phyloP scores from a whole-genome alignment of 768 basidiomycete species.

The Lactarius quietus region DNA sequence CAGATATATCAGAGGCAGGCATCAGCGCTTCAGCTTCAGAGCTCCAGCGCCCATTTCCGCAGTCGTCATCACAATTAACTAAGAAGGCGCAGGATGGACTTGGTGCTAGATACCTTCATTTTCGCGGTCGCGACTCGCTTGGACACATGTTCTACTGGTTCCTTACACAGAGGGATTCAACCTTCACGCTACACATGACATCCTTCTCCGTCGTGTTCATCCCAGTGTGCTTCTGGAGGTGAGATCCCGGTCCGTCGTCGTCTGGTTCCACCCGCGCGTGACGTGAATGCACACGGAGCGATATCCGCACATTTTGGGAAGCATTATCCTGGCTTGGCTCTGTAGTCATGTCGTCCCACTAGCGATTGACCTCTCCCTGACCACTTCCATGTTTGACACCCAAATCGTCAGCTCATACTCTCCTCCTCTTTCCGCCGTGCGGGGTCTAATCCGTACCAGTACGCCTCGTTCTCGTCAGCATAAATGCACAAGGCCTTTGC shows the following conservation, averaged over 20 bases:
- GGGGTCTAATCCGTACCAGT: slow-evolving; percentile 41
- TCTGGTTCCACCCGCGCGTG: neutral
- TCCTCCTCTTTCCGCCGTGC: neutral
- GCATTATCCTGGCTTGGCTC: slow-evolving; percentile 60
- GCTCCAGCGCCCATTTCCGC: neutral
- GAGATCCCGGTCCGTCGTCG: too few relatives aligned
- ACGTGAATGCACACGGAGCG: slow-evolving; percentile 47
- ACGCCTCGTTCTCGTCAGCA: slow-evolving; percentile 63
- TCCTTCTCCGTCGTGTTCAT: too few relatives aligned
- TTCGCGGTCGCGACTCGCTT: slow-evolving; percentile 48
- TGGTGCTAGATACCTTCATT: slow-evolving; percentile 48
- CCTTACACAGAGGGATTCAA: slow-evolving; percentile 96
- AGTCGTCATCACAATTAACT: neutral
- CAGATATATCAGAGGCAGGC: neutral
- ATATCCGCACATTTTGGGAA: slow-evolving; percentile 89
- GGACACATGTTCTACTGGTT: slow-evolving; percentile 68
- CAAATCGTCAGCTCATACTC: slow-evolving; percentile 63
- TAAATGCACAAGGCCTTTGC: slow-evolving; percentile 61
- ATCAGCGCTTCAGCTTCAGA: too few relatives aligned
- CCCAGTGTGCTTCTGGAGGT: too few relatives aligned
- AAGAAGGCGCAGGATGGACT: slow-evolving; percentile 31
- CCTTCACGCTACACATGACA: too few relatives aligned
- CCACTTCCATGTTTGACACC: slow-evolving; percentile 57
- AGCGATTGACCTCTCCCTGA: slow-evolving; percentile 40
- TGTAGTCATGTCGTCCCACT: slow-evolving; percentile 47